These are phyloP conservation scores for Stellera chamaejasme DNA, from an alignment of 345 rosid species.

Conservation along the genomic window DNA sequence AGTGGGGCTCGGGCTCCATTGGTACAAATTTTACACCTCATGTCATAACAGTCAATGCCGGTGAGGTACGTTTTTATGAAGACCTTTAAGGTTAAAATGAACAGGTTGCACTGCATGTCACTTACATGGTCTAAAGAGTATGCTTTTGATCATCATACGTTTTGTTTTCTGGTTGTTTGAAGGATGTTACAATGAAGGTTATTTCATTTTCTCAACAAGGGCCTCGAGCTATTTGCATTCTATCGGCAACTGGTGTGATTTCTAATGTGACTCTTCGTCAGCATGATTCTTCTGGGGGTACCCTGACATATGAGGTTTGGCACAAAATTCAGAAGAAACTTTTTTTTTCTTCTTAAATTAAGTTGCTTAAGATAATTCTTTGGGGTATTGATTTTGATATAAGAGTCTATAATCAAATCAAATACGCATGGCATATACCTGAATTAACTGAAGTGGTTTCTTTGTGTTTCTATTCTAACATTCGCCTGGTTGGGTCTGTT, in stretches of 20 bases:
- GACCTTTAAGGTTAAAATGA: background rate
- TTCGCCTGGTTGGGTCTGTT: too few relatives aligned
- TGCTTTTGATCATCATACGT: background rate
- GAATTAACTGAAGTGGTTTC: too few relatives aligned
- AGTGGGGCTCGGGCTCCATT: conserved; percentile 35
- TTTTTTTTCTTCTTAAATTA: too few relatives aligned
- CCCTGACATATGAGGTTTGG: conserved; percentile 72
- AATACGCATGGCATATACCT: too few relatives aligned
- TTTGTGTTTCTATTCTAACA: too few relatives aligned
- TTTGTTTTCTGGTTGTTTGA: conserved; percentile 16
- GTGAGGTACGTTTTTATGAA: conserved; percentile 51
- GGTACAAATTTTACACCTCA: conserved; percentile 79
- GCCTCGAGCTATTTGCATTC: conserved; percentile 71
- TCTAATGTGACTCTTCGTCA: conserved; percentile 76
- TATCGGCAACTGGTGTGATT: conserved; percentile 72
- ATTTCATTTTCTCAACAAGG: conserved; percentile 88
- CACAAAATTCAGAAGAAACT: background rate
- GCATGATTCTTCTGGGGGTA: conserved; percentile 80
- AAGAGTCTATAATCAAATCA: too few relatives aligned
- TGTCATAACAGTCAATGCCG: conserved; percentile 63
- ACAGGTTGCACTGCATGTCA: too few relatives aligned
- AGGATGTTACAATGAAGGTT: conserved; percentile 79
- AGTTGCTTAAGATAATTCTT: too few relatives aligned
- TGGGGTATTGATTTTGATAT: too few relatives aligned
- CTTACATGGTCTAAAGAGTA: too few relatives aligned